phyloP scores from a whole-genome alignment of 2,329 filamentous ascomycete species.

The Colletotrichum brevisporum region DNA sequence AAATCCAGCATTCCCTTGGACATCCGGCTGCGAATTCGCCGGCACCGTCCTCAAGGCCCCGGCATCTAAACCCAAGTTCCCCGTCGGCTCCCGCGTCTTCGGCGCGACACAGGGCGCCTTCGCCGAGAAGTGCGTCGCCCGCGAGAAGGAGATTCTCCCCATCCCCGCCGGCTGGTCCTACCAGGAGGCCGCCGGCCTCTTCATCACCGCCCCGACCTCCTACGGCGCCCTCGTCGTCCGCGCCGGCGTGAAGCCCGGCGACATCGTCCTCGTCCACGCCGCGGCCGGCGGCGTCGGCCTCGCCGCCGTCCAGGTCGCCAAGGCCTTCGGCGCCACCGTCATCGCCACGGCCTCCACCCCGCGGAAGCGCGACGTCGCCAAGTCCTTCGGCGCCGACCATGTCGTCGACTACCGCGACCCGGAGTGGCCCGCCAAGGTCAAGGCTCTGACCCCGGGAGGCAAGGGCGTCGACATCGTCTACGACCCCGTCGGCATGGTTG shows the following conservation, averaged over 20 bases:
- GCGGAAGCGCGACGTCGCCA: slow-evolving; percentile 85
- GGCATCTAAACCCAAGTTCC: slow-evolving; percentile 71
- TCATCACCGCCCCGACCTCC: slow-evolving; percentile 91
- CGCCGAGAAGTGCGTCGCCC: slow-evolving; percentile 79
- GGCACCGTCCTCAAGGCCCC: slow-evolving; percentile 81
- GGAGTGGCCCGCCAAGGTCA: slow-evolving; percentile 77
- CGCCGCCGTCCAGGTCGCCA: slow-evolving; percentile 92
- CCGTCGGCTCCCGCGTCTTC: slow-evolving; percentile 86
- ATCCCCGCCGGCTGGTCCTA: slow-evolving; percentile 88
- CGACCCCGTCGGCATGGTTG: slow-evolving; percentile 92
- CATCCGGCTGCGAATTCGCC: slow-evolving; percentile 89
- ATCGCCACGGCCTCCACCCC: slow-evolving; percentile 89
- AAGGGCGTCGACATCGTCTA: slow-evolving; percentile 91
- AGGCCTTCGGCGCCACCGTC: slow-evolving; percentile 92
- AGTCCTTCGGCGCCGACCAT: slow-evolving; percentile 87
- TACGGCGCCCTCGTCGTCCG: slow-evolving; percentile 87
- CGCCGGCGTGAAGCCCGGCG: slow-evolving; percentile 82
- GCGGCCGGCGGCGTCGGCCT: slow-evolving; percentile 93
- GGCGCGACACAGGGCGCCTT: slow-evolving; percentile 90
- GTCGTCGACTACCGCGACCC: slow-evolving; percentile 80
- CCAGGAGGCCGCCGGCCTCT: slow-evolving; percentile 87
- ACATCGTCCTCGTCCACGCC: slow-evolving; percentile 91
- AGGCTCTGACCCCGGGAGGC: slow-evolving; percentile 80
- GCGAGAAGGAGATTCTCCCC: slow-evolving; percentile 77
- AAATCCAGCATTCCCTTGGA: slow-evolving; percentile 81